Base-by-base conservation (phyloP, 2,329 filamentous ascomycete species). In the Hypoxylon sp. region DNA sequence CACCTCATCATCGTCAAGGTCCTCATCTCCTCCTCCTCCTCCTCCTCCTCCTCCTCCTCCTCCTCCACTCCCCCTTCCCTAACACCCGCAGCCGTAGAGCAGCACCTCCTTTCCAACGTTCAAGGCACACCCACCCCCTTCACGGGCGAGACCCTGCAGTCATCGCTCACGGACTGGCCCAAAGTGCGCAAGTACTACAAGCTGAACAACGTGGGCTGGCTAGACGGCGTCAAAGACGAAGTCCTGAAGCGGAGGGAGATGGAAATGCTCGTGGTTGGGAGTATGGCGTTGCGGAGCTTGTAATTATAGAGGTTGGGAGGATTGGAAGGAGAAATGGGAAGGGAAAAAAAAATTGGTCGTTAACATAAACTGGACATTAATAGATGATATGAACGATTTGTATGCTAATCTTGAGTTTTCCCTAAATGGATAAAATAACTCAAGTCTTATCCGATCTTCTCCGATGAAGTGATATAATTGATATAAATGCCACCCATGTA, bases 161-260 rank as follows among this genome's bases (percentile, higher is more conserved):
- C 19, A 78, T 75, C 79, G 0, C 81, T 88, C 26, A 87, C 90
- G 1, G 93, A 97, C 77, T 78, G 91, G 74, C 78, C 83, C 22
- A 91, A 90, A 76, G 87, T 98, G 33, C 89, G 88, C 76, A 98
- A 97, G 81, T 90, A 93, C 70, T 98, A 98, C 81, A 97, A 97
- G 79, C 81, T 98, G 31, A 92, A 92, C 69, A 84, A 86, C 6
- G 77, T 88, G n/a, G 80, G 82, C 51, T 85, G 84, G 72, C 74
- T 88, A 1, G 82, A 86, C 48, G 79, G 79, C 17, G 79, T 84
- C 8, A 80, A 80, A 67, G 82, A 86, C 59, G 79, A 83, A 24
- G 71, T 74, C 19, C 75, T 80, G 68, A 85, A 82, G 74, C 81
- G 78, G 62, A 82, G 78, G 64, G 87, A 92, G 74, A 83, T 92